Percentiles rank a stretch among this genome's conserved stretches.
phyloP scores from a whole-genome alignment of 2,329 filamentous ascomycete species.

The Beauveria sp. region DNA sequence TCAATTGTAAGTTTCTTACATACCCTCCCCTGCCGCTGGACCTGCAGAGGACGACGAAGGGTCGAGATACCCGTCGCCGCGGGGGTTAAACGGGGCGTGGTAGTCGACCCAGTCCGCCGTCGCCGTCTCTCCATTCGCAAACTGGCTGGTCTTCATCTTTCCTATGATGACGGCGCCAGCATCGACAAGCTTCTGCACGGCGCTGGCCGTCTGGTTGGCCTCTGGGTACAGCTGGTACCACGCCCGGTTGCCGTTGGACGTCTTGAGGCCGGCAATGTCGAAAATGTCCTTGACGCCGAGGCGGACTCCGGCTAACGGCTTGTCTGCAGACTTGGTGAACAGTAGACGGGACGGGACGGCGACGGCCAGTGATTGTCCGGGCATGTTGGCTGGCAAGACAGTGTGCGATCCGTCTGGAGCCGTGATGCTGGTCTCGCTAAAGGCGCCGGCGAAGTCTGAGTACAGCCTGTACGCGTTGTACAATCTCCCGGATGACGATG shows the following conservation, averaged over 20 bases:
- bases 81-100: conserved; percentile 33
- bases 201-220: conserved; percentile 36
- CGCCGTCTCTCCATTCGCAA: conserved; percentile 32
- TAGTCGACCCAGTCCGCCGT: conserved; percentile 38
- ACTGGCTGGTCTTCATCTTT: conserved; percentile 38
- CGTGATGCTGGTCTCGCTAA: conserved; percentile 13
- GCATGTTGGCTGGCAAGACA: conserved; percentile 11
- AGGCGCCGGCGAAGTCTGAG: conserved; percentile 18
- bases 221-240: conserved; percentile 46
- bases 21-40: conserved; percentile 12
- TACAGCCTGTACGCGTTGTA: conserved; percentile 17
- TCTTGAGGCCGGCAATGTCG: conserved; percentile 45
- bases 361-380: conserved; percentile 17
- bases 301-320: conserved; percentile 48
- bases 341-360: conserved; percentile 51
- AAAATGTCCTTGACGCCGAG: conserved; percentile 54
- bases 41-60: conserved; percentile 34
- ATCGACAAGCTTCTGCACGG: conserved; percentile 50
- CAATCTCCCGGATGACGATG: conserved; percentile 6
- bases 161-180: conserved; percentile 45
- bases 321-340: conserved; percentile 35
- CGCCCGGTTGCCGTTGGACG: conserved; percentile 46
- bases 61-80: conserved; percentile 39
- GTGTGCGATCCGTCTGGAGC: not conserved
- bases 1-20: not conserved